phyloP scores from a whole-genome alignment of 1,284 basidiomycete species.

The Peniophora sp. region DNA sequence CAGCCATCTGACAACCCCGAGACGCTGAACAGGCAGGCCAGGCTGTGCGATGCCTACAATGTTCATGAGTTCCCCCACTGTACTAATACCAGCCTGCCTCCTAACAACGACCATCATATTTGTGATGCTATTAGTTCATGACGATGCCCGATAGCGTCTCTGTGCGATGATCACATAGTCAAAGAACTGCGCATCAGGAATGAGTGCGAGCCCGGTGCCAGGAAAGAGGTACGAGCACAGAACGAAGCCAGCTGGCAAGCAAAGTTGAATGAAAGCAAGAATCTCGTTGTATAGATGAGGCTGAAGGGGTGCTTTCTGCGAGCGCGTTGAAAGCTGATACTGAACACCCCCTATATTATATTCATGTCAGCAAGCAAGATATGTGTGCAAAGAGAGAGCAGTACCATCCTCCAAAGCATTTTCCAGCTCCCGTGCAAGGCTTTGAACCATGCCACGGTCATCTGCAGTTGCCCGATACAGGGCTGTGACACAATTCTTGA shows the following conservation, averaged over 20 bases:
- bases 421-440: constrained; percentile 15
- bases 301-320: background rate
- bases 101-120: constrained; percentile 6
- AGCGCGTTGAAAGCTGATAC: background rate
- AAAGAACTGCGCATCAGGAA: constrained; percentile 13
- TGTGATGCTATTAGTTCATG: background rate
- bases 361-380: no score
- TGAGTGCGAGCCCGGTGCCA: background rate
- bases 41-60: background rate
- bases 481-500: constrained; percentile 5
- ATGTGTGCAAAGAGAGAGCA: background rate
- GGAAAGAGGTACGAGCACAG: background rate
- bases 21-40: background rate
- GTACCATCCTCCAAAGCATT: constrained; percentile 13
- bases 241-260: background rate
- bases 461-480: constrained; percentile 19
- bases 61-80: background rate
- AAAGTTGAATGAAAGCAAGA: constrained; percentile 2
- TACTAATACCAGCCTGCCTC: background rate
- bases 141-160: constrained; percentile 11
- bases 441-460: constrained; percentile 19
- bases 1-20: background rate
- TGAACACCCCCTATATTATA: background rate
- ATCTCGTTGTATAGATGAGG: background rate
- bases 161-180: constrained; percentile 15